Base-by-base conservation (phyloP, 768 basidiomycete genomes). In the Lactifluus echinatus region DNA sequence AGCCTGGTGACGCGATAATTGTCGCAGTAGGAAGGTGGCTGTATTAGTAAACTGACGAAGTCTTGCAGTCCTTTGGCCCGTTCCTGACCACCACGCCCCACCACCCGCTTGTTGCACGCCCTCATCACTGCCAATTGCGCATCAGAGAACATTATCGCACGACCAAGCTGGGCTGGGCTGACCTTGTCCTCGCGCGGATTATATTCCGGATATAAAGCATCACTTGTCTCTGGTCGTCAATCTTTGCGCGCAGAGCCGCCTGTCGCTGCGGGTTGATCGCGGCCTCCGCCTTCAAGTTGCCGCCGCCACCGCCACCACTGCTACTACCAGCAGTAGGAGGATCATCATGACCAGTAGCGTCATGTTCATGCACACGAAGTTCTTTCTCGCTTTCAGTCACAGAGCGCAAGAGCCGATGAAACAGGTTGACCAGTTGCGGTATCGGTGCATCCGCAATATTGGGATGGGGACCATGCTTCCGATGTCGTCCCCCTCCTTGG, bases 351-450 rank as follows among this genome's bases (percentile, higher is more conserved):
- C 29, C 31, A 21, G 34, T 23, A 17, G 57, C n/a, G 31, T 19
- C 37, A 37, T n/a, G n/a, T n/a, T 33, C 12, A 7, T 21, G 15
- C 11, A 48, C 36, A 31, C 19, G 53, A 6, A 59, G 19, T 24
- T 6, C 31, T 23, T 37, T 59, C 57, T 59, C 57, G 23, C 42
- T 48, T 14, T 59, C 57, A 2, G 14, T 19, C 26, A 55, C 29
- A 2, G 1, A 0, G 15, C 28, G 47, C 26, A n/a, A 1, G n/a
- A 59, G 23, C 23, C 55, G 53, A 12, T 4, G 12, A n/a, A 10
- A 37, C 15, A 50, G 0, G 12, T 0, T 21, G 17, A 6, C 2
- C 37, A 59, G 57, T 26, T 59, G 57, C 19, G 19, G 33, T 19
- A 50, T 1, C 10, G 52, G n/a, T 23, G 42, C 10, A 1, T 50